phyloP scores from a whole-genome alignment of 345 rosid species.

The Euphorbia lathyris region DNA sequence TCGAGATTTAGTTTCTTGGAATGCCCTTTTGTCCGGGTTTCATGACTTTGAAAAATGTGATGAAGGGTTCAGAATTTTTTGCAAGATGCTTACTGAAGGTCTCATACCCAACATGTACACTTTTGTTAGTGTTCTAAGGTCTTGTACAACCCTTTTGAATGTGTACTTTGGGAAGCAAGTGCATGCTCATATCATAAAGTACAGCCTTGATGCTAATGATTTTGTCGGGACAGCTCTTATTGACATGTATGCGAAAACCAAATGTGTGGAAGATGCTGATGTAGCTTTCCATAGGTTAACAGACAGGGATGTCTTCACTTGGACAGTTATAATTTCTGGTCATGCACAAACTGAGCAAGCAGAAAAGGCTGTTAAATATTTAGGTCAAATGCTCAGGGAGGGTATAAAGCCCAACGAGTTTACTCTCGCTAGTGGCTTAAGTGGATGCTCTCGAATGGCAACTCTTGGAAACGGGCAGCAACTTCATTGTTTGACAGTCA shows the following conservation, averaged over 20 bases:
- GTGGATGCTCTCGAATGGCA: constrained; percentile 31
- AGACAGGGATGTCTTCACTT: constrained; percentile 28
- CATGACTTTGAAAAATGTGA: constrained; percentile 19
- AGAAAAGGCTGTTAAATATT: constrained; percentile 32
- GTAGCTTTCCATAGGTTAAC: constrained; percentile 27
- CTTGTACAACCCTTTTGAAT: constrained; percentile 32
- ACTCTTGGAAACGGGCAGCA: constrained; percentile 34
- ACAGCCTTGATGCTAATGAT: constrained; percentile 24
- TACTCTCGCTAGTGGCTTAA: constrained; percentile 41
- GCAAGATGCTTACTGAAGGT: constrained; percentile 35
- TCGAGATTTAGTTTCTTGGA: constrained; percentile 41
- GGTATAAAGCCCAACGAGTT: constrained; percentile 42
- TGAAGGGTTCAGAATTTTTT: constrained; percentile 30
- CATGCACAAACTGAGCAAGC: constrained; percentile 30
- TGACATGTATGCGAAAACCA: constrained; percentile 38
- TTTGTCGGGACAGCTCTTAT: constrained; percentile 41
- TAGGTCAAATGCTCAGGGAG: constrained; percentile 33
- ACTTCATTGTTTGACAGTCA: constrained; percentile 36
- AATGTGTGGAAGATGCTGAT: constrained; percentile 36
- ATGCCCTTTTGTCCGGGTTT: constrained; percentile 37
- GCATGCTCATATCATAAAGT: constrained; percentile 36
- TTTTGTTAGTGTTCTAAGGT: constrained; percentile 31
- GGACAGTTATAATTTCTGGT: constrained; percentile 37
- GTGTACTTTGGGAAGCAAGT: constrained; percentile 37
- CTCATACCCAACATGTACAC: constrained; percentile 33